Base-by-base conservation (phyloP, 1,284 basidiomycete species). In the Moesziomyces sp. region DNA sequence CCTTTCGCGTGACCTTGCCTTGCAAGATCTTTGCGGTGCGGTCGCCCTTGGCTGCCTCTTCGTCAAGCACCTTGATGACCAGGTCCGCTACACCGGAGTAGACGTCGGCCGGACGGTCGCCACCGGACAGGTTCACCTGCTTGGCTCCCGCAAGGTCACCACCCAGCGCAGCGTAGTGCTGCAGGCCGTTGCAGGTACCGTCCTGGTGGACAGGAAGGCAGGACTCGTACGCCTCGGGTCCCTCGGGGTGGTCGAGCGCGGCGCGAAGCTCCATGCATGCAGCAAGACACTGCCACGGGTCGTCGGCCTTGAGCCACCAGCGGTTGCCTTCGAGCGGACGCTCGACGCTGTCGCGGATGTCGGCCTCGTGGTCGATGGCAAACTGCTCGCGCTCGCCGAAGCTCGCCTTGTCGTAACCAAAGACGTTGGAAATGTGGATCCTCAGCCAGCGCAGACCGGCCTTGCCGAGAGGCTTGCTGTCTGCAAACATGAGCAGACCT, bases 141-240 rank as follows among this genome's bases (percentile, higher is more conserved):
- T 88, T 88, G 4, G 96, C 96, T 64, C 96, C 97, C 33, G 89
- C 88, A 28, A 89, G 87, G 80, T 99, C 97, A 26, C 96, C 97
- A 58, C 97, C 96, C 3, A 99, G 89, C 0, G 96, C 96, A 13
- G 97, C 97, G 80, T 99, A 99, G 85, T 99, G 96, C 86, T 99
- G 96, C 77, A 99, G 87, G 48, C 97, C 96, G 83, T 99, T 99
- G 82, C 97, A 99, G 0, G 97, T 98, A 1, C 96, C 97, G 80
- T 99, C 97, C 86, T 99, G 97, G 84, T 99, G 97, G 8, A 98
- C 89, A 0, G 97, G 97, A 18, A 97, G 87, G n/a, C 87, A 85
- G 3, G 91, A 93, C 76, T 88, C 86, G 86, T 89, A 97, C 24
- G 86, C 85, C 38, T 87, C 86, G 0, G 96, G 94, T 70, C 94